A percentile compares a stretch with the other conserved stretches of the same genome.
phyloP scores from a whole-genome alignment of 1,139 yeast genomes.

The Zygoascus sp. region DNA sequence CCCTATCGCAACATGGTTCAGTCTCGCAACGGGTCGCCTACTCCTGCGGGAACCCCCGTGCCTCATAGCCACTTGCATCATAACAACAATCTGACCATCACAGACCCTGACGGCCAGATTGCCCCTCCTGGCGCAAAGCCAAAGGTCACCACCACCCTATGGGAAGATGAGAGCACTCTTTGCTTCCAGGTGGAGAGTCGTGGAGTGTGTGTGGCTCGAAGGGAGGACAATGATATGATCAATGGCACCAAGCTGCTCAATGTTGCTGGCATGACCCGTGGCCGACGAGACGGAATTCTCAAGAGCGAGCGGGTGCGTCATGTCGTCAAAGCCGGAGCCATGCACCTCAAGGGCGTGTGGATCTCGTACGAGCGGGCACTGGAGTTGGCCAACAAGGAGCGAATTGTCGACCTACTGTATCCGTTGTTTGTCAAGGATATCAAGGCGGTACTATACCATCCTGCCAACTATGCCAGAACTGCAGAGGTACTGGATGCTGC shows the following conservation, averaged over 20 bases:
- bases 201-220: slow-evolving; percentile 83
- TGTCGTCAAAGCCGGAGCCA: slow-evolving; percentile 93
- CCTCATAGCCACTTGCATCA: not conserved
- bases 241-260: slow-evolving; percentile 90
- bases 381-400: slow-evolving; percentile 86
- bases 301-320: slow-evolving; percentile 85
- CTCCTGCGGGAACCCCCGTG: not conserved
- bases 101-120: slow-evolving; percentile 52
- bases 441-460: slow-evolving; percentile 54
- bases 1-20: not conserved
- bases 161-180: slow-evolving; percentile 94
- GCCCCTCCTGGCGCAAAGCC: slow-evolving; percentile 68
- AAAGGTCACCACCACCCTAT: slow-evolving; percentile 87
- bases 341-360: slow-evolving; percentile 98
- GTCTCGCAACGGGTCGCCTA: not conserved
- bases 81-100: slow-evolving; percentile 22
- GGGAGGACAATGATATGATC: slow-evolving; percentile 91
- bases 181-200: slow-evolving; percentile 96
- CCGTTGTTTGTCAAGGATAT: slow-evolving; percentile 88
- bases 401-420: slow-evolving; percentile 77
- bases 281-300: slow-evolving; percentile 89
- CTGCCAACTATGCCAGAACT: slow-evolving; percentile 33
- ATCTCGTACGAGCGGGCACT: slow-evolving; percentile 92
- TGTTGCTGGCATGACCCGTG: slow-evolving; percentile 94
- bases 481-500: slow-evolving; percentile 34